A percentile compares a stretch with the other conserved stretches of the same genome.
phyloP scores from a whole-genome alignment of 2,329 filamentous ascomycete species.

The Trichophyton simii region DNA sequence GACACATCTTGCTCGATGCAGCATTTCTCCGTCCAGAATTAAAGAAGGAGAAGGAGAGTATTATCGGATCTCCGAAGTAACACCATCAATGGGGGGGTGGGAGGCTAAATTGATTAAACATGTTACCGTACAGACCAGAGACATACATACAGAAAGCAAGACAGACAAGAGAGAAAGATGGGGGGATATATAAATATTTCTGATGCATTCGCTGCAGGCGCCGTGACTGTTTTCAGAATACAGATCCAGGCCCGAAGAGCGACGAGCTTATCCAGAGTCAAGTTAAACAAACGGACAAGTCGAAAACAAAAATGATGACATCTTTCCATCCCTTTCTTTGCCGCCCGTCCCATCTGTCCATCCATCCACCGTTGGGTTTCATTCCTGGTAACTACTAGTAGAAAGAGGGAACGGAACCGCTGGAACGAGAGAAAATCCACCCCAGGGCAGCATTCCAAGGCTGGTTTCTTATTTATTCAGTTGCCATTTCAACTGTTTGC shows the following conservation, averaged over 20 bases:
- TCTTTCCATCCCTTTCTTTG: not conserved
- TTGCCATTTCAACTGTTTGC: not conserved
- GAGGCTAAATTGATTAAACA: not conserved
- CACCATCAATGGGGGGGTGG: not conserved
- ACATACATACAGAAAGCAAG: too few relatives aligned
- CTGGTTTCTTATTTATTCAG: not conserved
- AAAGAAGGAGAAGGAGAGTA: not conserved
- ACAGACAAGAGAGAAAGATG: too few relatives aligned
- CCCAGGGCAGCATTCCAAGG: too few relatives aligned
- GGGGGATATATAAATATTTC: not conserved
- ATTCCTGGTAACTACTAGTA: too few relatives aligned
- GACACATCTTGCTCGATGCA: not conserved
- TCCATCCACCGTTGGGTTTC: not conserved
- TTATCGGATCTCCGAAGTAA: not conserved
- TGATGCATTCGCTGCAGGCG: not conserved
- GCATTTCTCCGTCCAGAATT: not conserved
- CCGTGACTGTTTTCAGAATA: not conserved
- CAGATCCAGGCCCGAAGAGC: not conserved
- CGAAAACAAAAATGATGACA: not conserved
- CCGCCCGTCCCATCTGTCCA: not conserved
- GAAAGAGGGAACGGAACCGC: not conserved
- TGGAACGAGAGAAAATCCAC: not conserved
- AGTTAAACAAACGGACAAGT: not conserved
- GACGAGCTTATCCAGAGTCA: not conserved
- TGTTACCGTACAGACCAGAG: not conserved